Percentiles rank a stretch among this genome's conserved stretches.
These are phyloP conservation scores for Cytospora mali DNA, from an alignment of 2,329 filamentous ascomycete species.

Conservation along the genomic window DNA sequence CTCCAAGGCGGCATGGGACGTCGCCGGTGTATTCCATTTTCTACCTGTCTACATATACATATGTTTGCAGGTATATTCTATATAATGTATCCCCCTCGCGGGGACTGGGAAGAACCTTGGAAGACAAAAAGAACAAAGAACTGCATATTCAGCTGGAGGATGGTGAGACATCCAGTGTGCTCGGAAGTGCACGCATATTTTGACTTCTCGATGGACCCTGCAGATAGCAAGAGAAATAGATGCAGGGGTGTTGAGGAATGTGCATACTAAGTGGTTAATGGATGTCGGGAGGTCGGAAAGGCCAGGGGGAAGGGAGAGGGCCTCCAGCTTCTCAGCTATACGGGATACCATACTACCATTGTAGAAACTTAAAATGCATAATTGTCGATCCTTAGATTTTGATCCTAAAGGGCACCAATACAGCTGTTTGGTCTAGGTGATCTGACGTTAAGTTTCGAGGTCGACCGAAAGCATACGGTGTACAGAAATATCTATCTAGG, in stretches of 20 bases:
- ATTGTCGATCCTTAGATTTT: background rate
- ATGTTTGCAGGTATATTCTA: slow-evolving; percentile 23
- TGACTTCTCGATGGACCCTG: background rate
- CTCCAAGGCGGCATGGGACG: background rate
- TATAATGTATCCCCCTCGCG: slow-evolving; percentile 23
- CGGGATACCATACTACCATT: background rate
- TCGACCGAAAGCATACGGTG: no score
- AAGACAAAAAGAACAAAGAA: background rate
- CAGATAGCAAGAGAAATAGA: background rate
- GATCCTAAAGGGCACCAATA: no score
- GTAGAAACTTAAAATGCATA: background rate
- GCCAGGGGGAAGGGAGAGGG: no score
- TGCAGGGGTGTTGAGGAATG: background rate
- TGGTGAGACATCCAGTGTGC: background rate
- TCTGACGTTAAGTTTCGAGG: no score
- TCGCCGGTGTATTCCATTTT: slow-evolving; percentile 9
- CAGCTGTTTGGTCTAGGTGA: no score
- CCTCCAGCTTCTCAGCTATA: background rate
- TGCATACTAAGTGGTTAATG: no score
- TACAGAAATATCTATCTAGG: no score
- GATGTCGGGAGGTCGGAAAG: background rate
- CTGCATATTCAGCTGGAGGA: background rate
- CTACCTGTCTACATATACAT: slow-evolving; percentile 23
- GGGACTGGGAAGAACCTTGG: slow-evolving; percentile 5
- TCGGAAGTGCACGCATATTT: background rate